Conservation (phyloP, 345 rosid genomes). For the Anacardium occidentale region DNA sequence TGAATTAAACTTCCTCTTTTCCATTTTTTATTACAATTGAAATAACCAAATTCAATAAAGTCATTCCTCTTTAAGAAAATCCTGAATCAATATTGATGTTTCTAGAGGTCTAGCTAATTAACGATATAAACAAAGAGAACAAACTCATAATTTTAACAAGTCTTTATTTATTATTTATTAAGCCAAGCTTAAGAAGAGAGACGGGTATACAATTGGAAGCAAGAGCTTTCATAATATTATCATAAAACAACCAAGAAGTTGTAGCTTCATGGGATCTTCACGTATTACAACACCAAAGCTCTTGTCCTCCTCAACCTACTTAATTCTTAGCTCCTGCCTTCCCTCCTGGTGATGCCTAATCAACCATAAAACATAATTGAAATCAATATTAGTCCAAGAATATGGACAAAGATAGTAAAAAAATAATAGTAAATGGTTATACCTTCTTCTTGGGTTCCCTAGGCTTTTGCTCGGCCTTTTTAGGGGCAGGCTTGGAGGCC, state of each 20-base stretch:
- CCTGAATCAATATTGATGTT: not conserved
- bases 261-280: not conserved
- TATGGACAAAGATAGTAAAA: too few relatives aligned
- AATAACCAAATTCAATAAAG: too few relatives aligned
- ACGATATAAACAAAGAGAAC: not conserved
- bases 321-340: slow-evolving; percentile 24
- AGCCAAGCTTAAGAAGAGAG: slow-evolving; percentile 22
- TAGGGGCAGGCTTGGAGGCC: slow-evolving; percentile 39
- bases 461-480: slow-evolving; percentile 48
- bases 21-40: too few relatives aligned
- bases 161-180: slow-evolving; percentile 19
- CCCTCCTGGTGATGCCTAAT: slow-evolving; percentile 18
- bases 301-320: slow-evolving; percentile 3
- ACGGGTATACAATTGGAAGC: not conserved
- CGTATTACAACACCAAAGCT: slow-evolving; percentile 1
- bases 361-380: not conserved
- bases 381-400: too few relatives aligned
- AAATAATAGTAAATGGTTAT: too few relatives aligned
- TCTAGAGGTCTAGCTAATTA: not conserved
- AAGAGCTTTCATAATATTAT: slow-evolving; percentile 10
- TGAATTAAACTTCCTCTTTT: too few relatives aligned
- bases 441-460: slow-evolving; percentile 56
- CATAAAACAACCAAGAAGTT: not conserved
- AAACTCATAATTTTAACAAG: not conserved
- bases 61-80: not conserved